Evolutionary conservation across 1,139 yeast species (phyloP).

Genomic region (Hyphopichia fennica): DNA sequence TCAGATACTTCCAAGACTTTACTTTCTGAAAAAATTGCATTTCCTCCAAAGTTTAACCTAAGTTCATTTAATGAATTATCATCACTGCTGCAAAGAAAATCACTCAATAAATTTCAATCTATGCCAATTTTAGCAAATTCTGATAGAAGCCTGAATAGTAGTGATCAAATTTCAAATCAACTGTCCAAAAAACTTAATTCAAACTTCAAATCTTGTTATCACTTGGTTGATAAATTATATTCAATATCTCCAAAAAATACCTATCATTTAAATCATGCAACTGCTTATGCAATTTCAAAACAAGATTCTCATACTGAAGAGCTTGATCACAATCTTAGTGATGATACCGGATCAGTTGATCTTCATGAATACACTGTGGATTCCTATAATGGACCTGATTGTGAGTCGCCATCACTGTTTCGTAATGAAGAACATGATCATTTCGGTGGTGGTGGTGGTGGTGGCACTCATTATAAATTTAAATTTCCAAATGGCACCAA

Average conservation of each 20-base stretch:
- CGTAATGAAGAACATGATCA: conserved; percentile 8
- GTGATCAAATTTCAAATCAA: not conserved
- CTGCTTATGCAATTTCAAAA: conserved; percentile 26
- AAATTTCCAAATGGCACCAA: not conserved
- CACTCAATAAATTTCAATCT: conserved; percentile 4
- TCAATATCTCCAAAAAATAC: conserved; percentile 45
- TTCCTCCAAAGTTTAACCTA: conserved; percentile 2
- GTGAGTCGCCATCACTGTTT: conserved; percentile 1
- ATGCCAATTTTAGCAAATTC: conserved; percentile 4
- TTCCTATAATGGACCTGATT: not conserved
- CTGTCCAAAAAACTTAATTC: conserved; percentile 3
- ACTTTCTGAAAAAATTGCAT: conserved; percentile 2
- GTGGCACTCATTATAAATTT: conserved; percentile 5
- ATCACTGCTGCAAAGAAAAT: conserved; percentile 1
- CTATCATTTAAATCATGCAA: conserved; percentile 31
- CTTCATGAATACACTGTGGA: conserved; percentile 2
- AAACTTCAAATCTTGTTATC: conserved; percentile 23
- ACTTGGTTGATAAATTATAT: conserved; percentile 35
- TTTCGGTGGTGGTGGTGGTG: conserved; percentile 27
- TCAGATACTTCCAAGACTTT: conserved; percentile 2
- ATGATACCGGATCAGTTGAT: conserved; percentile 6
- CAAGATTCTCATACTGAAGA: too few species aligned
- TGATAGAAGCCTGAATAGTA: not conserved
- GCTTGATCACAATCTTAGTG: conserved; percentile 9
- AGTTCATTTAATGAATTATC: not conserved